Conservation (phyloP, 345 rosid species). For the Physaria fendleri region DNA sequence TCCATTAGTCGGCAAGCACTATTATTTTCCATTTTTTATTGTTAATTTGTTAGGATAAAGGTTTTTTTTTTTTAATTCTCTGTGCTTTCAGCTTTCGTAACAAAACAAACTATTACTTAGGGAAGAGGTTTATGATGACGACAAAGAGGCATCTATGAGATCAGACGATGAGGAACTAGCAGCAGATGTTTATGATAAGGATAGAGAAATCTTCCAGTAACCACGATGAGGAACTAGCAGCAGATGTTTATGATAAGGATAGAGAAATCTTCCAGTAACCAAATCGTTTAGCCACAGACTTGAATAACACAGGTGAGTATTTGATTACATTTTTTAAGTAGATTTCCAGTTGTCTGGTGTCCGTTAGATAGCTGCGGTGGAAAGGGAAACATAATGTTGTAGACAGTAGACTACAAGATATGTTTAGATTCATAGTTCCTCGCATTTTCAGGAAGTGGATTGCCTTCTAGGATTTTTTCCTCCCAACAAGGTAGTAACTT, state of each 20-base stretch:
- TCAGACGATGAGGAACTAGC: neutral
- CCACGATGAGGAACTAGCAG: neutral
- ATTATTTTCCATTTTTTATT: neutral
- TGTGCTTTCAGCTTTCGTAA: slow-evolving; percentile 26
- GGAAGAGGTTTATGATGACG: slow-evolving; percentile 25
- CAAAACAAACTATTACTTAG: slow-evolving; percentile 13
- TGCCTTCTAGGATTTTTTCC: slow-evolving; percentile 24
- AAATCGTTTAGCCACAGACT: neutral
- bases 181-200: slow-evolving; percentile 7
- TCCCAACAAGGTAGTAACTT: slow-evolving; percentile 18
- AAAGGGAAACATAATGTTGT: neutral
- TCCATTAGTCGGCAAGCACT: neutral
- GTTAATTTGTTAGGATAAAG: neutral
- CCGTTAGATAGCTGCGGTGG: neutral
- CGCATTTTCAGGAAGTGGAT: slow-evolving; percentile 18
- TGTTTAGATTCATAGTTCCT: neutral
- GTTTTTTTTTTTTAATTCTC: neutral
- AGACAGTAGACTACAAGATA: neutral
- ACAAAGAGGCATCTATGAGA: slow-evolving; percentile 5
- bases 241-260: slow-evolving; percentile 8
- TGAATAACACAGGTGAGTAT: slow-evolving; percentile 18
- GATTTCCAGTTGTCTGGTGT: neutral
- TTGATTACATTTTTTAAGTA: neutral
- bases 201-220: neutral
- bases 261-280: neutral